Base-by-base conservation (phyloP, 2,329 filamentous ascomycete species). In the Neopestalotiopsis rosae region DNA sequence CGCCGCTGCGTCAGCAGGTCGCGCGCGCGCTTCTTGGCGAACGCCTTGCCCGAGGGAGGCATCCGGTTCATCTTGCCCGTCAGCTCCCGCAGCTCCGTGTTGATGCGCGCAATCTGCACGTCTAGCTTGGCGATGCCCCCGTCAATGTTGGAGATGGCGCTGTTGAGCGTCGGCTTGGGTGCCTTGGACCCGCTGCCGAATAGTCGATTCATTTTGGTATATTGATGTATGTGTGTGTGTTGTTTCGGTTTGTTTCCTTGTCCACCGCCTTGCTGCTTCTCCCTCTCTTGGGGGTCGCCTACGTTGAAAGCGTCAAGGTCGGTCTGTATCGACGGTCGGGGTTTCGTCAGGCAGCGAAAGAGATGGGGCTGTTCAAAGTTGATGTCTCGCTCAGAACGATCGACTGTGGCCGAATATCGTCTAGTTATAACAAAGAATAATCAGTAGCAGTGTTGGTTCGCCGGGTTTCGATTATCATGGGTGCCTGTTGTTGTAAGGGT, bases 31-130 rank as follows among this genome's bases (percentile, higher is more conserved):
- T 97, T 91, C 79, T 96, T 97, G 76, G 65, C 65, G 52, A 38
- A 67, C 20, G 52, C 56, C 34, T 67, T 67, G 52, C 42, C 52
- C 32, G 34, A 40, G 0, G 65, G 42, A 7, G 56, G 94, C 95
- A 98, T 97, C 79, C 95, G 95, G 75, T 90, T 82, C 40, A 98
- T 91, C 77, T 95, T 95, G 73, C 91, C 85, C 82, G 98, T 95
- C 86, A 98, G 97, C 71, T 92, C 91, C 17, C 90, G 87, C 4
- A 99, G 92, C 80, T 98, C 95, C 75, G 93, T 91, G 82, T 97
- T 98, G 76, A 98, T 89, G 72, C 94, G 92, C 70, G 95, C 92
- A 76, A 98, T 92, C 79, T 98, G 97, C 71, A 97, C 95, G 84
- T 98, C 96, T 84, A 98, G 91, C 90, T 70, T 89, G 89, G 85